A percentile compares a stretch with the other conserved stretches of the same genome.
phyloP scores from a whole-genome alignment of 75 land plant species.

The Adiantum capillusveneris region DNA sequence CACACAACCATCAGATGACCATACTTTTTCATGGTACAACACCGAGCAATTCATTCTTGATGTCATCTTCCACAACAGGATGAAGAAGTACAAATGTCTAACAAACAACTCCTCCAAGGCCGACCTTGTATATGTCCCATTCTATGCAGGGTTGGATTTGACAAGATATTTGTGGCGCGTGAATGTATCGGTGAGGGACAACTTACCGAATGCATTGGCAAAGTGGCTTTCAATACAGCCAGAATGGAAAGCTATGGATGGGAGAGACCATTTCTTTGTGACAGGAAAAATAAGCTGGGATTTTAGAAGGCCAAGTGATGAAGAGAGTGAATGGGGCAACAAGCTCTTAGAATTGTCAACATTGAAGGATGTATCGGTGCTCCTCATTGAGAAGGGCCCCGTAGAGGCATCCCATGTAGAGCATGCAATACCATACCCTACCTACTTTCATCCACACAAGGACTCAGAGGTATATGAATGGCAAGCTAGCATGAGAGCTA shows the following conservation, averaged over 20 bases:
- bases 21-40: neutral
- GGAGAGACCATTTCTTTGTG: constrained; percentile 44
- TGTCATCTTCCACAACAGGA: constrained; percentile 13
- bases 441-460: constrained; percentile 8
- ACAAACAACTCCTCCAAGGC: constrained; percentile 2
- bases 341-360: neutral
- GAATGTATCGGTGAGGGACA: constrained; percentile 11
- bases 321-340: constrained; percentile 7
- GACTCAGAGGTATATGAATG: constrained; percentile 9
- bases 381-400: constrained; percentile 1
- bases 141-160: constrained; percentile 14
- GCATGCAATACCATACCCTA: constrained; percentile 13
- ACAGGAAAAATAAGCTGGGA: constrained; percentile 16
- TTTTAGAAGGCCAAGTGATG: neutral
- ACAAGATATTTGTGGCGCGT: neutral
- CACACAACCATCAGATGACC: neutral
- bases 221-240: constrained; percentile 24
- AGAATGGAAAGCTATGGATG: constrained; percentile 22
- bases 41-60: constrained; percentile 12
- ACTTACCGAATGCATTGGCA: constrained; percentile 14
- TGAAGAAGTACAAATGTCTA: constrained; percentile 5
- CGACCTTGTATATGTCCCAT: constrained; percentile 12
- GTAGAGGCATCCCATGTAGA: constrained; percentile 10
- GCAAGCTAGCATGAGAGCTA: constrained; percentile 16
- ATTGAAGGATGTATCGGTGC: neutral